Evolutionary conservation across 192 early-diverging fungal species (phyloP), one percentile per base, ranked within the genome.

Genomic region (Coemansia sp.): DNA sequence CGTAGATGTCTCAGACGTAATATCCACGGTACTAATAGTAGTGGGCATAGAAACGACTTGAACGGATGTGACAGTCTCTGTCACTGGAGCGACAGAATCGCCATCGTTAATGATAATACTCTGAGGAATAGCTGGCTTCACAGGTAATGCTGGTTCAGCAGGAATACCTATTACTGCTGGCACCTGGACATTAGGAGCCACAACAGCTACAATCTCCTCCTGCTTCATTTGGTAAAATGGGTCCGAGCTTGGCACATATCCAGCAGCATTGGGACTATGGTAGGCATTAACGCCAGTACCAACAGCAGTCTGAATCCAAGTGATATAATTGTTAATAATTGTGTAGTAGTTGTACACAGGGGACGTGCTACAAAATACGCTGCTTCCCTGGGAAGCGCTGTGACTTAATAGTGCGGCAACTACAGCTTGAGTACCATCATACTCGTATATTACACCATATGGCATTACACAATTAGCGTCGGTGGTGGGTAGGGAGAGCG

Each of bases 321-420:
- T 38, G 0, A 79, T 33, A 33, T 79, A 79, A 69, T 79, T 74
- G 47, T 73, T 69, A 18, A 79, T 22, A 31, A 75, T 29, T 4
- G 59, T 65, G 57, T 79, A 79, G 66, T 79, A 79, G 54, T 51
- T 67, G 42, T 65, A 49, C 10, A 79, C 47, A 3, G 51, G 66
- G 1, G 60, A 44, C 1, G 40, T 20, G 1, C 73, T 66, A 29
- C 78, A 79, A 24, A 71, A 74, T 3, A 65, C 73, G 16, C 24
- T 46, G 38, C 40, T 41, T 3, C 68, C 59, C 20, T 70, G 62
- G 10, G 66, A 67, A 3, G 57, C 59, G 18, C 72, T 74, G 16
- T 66, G 73, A 38, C 77, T 79, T n/a, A 59, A 68, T 15, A 79
- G n/a, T 16, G 77, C 77, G 0, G 46, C 68, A 3, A 49, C 27